Evolutionary conservation across 2,329 filamentous ascomycete species (phyloP), one percentile per base, ranked within the genome.

Genomic region (Sphaerulina musiva): DNA sequence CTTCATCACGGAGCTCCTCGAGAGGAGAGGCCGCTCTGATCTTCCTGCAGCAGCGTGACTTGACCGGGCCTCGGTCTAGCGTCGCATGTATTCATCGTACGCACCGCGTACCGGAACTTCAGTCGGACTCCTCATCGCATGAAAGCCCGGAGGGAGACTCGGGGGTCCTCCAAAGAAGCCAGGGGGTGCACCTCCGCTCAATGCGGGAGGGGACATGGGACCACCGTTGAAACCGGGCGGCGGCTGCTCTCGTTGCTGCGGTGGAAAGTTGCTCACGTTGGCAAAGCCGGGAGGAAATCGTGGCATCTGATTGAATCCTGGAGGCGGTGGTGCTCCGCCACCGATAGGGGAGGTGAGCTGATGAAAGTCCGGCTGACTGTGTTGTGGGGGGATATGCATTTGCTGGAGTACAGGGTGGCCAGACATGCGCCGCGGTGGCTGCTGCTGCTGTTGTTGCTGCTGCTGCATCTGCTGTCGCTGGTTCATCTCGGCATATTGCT

Each of bases 271-370:
- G 47, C 61, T 63, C 31, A 65, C 61, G 43, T 58, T 62, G 43
- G 61, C 59, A 47, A 67, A 67, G 26, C 66, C 67, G 2, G 67
- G 67, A 17, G 65, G 66, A 43, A 68, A 66, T 8, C 66, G 65
- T 14, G 59, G 61, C 58, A 68, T 63, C 47, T 62, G 60, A 36
- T 64, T 63, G 60, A 69, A 69, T 23, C 67, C 66, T 14, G 67
- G 67, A 12, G 66, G 66, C 29, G 46, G 47, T 12, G 62, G 60
- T 10, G 60, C 53, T 6, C 46, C 48, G 23, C 40, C 46, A 12
- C 47, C 51, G 7, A 43, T 39, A 5, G 58, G 58, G 8, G 60
- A 56, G 10, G 50, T 53, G 20, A 57, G 52, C 14, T 62, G 59
- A 41, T 63, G 56, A 46, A 62, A 64, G 12, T 67, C 62, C 2